These are phyloP conservation scores for Fraxinus baroniana DNA, from an alignment of 305 asterid genomes.

Conservation along the genomic window DNA sequence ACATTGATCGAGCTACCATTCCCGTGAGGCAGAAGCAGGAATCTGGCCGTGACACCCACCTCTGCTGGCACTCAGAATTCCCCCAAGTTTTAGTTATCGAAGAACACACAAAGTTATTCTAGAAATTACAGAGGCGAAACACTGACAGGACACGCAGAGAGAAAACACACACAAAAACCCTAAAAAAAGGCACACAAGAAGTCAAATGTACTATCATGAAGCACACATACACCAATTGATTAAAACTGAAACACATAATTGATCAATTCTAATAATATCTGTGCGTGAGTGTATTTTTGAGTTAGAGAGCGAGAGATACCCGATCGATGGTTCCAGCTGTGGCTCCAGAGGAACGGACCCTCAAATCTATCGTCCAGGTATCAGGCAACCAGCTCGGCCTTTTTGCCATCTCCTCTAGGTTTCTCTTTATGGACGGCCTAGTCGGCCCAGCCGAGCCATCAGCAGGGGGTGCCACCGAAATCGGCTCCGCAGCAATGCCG, in stretches of 20 bases:
- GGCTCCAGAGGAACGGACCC: conserved; percentile 62
- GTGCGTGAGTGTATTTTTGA: neutral
- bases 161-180: neutral
- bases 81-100: neutral
- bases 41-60: neutral
- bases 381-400: conserved; percentile 73
- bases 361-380: conserved; percentile 52
- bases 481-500: conserved; percentile 44
- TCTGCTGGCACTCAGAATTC: neutral
- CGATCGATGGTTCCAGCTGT: conserved; percentile 66
- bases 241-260: neutral
- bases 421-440: conserved; percentile 34
- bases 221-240: neutral
- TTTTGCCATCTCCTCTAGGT: conserved; percentile 53
- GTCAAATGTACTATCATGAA: neutral
- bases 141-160: neutral
- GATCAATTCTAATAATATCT: neutral
- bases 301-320: conserved; percentile 36
- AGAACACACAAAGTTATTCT: neutral
- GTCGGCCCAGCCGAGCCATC: conserved; percentile 29
- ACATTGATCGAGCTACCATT: no score
- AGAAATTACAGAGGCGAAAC: neutral
- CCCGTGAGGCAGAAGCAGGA: no score
- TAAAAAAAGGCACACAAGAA: neutral
- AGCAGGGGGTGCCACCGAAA: conserved; percentile 31